Evolutionary conservation across 169 alveolate genomes (phyloP), one percentile per base, ranked within the genome.

Genomic region (Cyclospora cayetanensis): DNA sequence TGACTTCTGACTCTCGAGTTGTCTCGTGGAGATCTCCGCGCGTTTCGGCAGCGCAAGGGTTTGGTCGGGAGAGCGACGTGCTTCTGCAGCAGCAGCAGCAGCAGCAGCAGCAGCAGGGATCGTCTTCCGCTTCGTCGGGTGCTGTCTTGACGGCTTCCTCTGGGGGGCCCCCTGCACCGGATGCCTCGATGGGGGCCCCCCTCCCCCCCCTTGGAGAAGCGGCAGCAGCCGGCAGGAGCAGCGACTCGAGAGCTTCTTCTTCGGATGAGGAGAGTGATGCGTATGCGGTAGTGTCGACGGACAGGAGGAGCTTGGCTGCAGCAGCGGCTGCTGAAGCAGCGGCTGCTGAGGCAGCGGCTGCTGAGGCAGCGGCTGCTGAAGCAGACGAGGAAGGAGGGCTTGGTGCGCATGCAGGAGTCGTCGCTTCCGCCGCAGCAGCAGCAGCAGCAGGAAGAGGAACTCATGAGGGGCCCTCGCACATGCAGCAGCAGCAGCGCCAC

Each of bases 401-500:
- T 4, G 27, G 20, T 9, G 15, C 37, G 80, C 52, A 22, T 11
- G 4, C 37, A 22, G 20, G 50, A 22, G 29, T 41, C 18, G 31
- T 68, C n/a, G 15, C 80, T 0, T 0, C 53, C n/a, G 31, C 80
- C n/a, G n/a, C 39, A 1, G 9, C 43, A 18, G 85, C 85, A 74
- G 55, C 85, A 74, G 85, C 85, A 39, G 55, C 83, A 70, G 25
- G 85, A 39, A 41, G 65, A 39, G n/a, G 85, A n/a, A n/a, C n/a
- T n/a, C n/a, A n/a, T n/a, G n/a, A n/a, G n/a, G n/a, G n/a, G n/a
- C n/a, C n/a, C n/a, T n/a, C n/a, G n/a, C n/a, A n/a, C n/a, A n/a
- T n/a, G n/a, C n/a, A 60, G 72, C 72, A 60, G 72, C 15, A 7
- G 7, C 60, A 7, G 60, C 7, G n/a, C 60, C 15, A 7, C 60